These are phyloP conservation scores for Excoecaria agallocha DNA, from an alignment of 345 rosid species.

Conservation along the genomic window DNA sequence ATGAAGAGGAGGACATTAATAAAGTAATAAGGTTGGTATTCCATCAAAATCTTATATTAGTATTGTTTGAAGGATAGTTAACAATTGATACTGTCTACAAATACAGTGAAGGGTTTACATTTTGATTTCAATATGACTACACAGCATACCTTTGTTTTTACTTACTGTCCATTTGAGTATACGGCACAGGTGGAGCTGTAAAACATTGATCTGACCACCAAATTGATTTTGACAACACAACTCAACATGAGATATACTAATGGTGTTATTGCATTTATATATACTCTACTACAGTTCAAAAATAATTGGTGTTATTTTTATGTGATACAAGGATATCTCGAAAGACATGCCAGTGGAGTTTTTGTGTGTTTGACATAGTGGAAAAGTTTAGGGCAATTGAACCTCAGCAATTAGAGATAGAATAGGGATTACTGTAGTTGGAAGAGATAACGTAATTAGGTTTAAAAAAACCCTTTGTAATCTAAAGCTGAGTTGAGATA, in stretches of 20 bases:
- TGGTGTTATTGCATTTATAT: not conserved
- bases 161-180: not conserved
- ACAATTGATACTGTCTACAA: not conserved
- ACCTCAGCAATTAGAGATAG: no score
- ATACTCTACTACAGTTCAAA: not conserved
- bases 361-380: no score
- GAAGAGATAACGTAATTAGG: no score
- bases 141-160: not conserved
- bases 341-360: not conserved
- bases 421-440: no score
- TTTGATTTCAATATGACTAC: not conserved
- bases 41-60: not conserved
- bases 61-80: not conserved
- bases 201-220: not conserved
- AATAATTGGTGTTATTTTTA: not conserved
- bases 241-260: not conserved
- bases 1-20: conserved; percentile 97
- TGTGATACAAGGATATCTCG: not conserved
- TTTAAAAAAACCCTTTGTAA: no score
- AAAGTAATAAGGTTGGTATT: conserved; percentile 75
- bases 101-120: not conserved
- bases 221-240: not conserved
- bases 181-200: not conserved
- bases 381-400: no score
- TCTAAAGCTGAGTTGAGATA: no score